These are phyloP conservation scores for Penicillium herquei DNA, from an alignment of 495 filamentous ascomycete genomes.

Conservation along the genomic window DNA sequence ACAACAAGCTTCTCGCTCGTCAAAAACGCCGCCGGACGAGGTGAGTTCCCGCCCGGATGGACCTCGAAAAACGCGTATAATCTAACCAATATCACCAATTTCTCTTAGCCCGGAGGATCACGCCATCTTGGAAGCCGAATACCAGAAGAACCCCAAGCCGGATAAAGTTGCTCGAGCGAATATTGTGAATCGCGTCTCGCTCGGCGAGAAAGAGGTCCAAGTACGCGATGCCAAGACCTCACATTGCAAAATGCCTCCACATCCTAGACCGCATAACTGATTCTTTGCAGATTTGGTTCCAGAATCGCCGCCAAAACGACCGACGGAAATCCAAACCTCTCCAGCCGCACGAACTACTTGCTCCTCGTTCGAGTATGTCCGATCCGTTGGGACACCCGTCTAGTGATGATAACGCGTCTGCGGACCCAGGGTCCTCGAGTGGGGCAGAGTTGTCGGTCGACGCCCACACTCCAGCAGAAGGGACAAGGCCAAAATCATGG, in stretches of 20 bases:
- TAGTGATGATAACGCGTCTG: slow-evolving; percentile 42
- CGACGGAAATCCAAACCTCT: slow-evolving; percentile 87
- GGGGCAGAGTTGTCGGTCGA: slow-evolving; percentile 28
- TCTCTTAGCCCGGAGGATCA: slow-evolving; percentile 79
- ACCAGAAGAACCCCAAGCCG: slow-evolving; percentile 81
- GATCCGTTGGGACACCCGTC: slow-evolving; percentile 53
- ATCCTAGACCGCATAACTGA: slow-evolving; percentile 10
- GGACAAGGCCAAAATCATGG: slow-evolving; percentile 21
- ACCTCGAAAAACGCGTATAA: slow-evolving; percentile 10
- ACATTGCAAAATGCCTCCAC: slow-evolving; percentile 18
- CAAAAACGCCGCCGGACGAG: slow-evolving; percentile 71
- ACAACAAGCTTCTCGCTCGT: slow-evolving; percentile 64
- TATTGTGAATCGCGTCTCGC: slow-evolving; percentile 78
- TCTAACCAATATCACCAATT: not conserved
- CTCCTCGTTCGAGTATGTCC: slow-evolving; percentile 46
- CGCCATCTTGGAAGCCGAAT: slow-evolving; percentile 84
- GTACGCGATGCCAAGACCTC: slow-evolving; percentile 54
- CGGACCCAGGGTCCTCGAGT: slow-evolving; percentile 35
- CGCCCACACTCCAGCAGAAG: slow-evolving; percentile 18
- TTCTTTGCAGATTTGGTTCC: slow-evolving; percentile 88
- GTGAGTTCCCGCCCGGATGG: slow-evolving; percentile 26
- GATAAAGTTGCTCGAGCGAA: slow-evolving; percentile 84
- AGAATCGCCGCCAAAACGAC: slow-evolving; percentile 93
- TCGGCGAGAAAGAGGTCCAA: slow-evolving; percentile 98
- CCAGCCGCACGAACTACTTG: slow-evolving; percentile 73